Percentiles rank a stretch among this genome's conserved stretches.
Conservation (phyloP, 352 stramenopile species). For the Globisporangium recalcitrans region DNA sequence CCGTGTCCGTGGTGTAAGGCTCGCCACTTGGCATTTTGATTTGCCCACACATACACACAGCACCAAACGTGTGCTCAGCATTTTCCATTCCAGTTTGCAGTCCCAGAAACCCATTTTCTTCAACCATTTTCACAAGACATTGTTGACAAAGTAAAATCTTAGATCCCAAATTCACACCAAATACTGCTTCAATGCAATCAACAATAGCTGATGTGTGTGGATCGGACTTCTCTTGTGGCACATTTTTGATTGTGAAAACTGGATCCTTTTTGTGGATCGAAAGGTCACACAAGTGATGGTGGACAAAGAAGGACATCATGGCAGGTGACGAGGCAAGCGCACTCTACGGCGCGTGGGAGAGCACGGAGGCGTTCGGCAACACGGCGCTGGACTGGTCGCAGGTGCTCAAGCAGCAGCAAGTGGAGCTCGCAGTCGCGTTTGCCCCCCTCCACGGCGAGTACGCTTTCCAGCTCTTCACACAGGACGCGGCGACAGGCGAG, state of each 20-base stretch:
- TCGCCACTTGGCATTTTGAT: too few species aligned
- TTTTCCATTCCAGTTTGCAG: too few species aligned
- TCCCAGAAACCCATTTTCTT: too few species aligned
- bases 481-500: conserved; percentile 10
- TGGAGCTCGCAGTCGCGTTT: conserved; percentile 41
- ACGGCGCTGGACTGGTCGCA: conserved; percentile 73
- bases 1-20: conserved; percentile 16
- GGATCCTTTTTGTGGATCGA: background rate
- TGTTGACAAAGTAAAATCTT: too few species aligned
- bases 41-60: too few species aligned
- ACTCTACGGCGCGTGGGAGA: conserved; percentile 42
- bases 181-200: too few species aligned
- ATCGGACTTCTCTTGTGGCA: background rate
- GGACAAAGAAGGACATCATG: background rate
- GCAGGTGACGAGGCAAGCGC: background rate
- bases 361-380: conserved; percentile 72
- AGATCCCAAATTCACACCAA: too few species aligned
- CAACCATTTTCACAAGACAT: too few species aligned
- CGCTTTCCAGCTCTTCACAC: conserved; percentile 29
- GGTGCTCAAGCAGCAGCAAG: conserved; percentile 48
- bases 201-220: too few species aligned
- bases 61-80: too few species aligned
- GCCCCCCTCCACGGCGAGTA: conserved; percentile 28
- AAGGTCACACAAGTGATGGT: conserved; percentile 1
- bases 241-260: background rate